These are phyloP conservation scores for Solanum lycopersicoides DNA, from an alignment of 257 asterid species.

Conservation along the genomic window DNA sequence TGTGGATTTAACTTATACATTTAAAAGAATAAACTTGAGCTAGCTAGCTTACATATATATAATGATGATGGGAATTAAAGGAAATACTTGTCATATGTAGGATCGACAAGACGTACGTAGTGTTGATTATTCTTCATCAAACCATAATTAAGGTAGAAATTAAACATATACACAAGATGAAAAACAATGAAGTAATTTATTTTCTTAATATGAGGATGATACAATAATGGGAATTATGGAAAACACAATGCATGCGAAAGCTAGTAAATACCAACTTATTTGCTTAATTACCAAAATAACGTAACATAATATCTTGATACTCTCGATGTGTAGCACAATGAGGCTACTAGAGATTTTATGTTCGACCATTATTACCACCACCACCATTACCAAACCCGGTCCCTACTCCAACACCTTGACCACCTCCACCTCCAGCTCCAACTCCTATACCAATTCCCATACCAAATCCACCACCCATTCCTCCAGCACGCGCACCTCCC, in stretches of 20 bases:
- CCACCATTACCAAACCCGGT: not conserved
- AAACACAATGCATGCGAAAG: not conserved
- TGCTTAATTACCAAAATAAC: not conserved
- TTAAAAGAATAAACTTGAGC: not conserved
- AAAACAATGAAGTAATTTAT: not conserved
- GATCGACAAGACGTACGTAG: not conserved
- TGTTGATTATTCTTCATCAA: not conserved
- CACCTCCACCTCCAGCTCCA: slow-evolving; percentile 4
- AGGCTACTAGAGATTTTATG: not conserved
- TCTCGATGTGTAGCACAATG: not conserved
- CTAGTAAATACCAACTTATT: not conserved
- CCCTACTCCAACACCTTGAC: slow-evolving; percentile 1
- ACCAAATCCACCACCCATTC: too few species aligned
- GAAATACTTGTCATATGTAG: not conserved
- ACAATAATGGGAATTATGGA: not conserved
- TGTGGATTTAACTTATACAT: not conserved
- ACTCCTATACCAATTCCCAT: not conserved
- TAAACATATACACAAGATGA: not conserved
- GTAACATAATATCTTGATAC: not conserved
- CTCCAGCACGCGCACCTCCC: not conserved
- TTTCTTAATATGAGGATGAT: not conserved
- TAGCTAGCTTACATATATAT: not conserved
- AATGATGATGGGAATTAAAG: not conserved
- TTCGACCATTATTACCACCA: not conserved
- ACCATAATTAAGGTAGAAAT: not conserved